Evolutionary conservation across 306 rosid genomes (phyloP).

Genomic region (Dicorynia guianensis): DNA sequence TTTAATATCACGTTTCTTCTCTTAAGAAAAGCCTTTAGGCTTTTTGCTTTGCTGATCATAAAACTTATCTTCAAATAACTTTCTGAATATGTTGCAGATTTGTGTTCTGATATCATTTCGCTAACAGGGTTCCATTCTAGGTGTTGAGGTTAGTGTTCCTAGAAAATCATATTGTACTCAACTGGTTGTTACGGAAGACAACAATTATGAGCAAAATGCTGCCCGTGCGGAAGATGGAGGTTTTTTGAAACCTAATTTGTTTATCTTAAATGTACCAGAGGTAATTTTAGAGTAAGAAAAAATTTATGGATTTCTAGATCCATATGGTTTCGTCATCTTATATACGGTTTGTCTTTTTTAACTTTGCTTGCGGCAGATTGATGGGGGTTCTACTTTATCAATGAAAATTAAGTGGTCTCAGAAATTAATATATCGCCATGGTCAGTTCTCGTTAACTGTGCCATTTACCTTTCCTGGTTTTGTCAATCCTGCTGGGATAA

Average conservation of each 20-base stretch:
- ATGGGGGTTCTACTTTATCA: slow-evolving; percentile 74
- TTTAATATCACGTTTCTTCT: neutral
- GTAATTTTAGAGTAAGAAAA: slow-evolving; percentile 44
- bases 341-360: slow-evolving; percentile 4
- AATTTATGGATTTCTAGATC: slow-evolving; percentile 21
- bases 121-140: slow-evolving; percentile 99
- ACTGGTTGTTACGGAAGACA: slow-evolving; percentile 57
- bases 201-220: slow-evolving; percentile 41
- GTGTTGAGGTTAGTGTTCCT: slow-evolving; percentile 71
- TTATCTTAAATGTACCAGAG: slow-evolving; percentile 66
- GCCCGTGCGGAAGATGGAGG: slow-evolving; percentile 58
- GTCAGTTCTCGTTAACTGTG: slow-evolving; percentile 59
- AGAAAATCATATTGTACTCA: slow-evolving; percentile 68
- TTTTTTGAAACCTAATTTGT: slow-evolving; percentile 61
- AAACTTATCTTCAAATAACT: slow-evolving; percentile 32
- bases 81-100: slow-evolving; percentile 41
- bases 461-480: slow-evolving; percentile 80
- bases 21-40: neutral
- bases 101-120: slow-evolving; percentile 71
- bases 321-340: slow-evolving; percentile 34
- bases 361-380: slow-evolving; percentile 51
- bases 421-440: slow-evolving; percentile 55
- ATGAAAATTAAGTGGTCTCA: slow-evolving; percentile 80
- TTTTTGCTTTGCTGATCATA: neutral
- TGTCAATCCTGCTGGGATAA: slow-evolving; percentile 74